Conservation (phyloP, 177 flowering plant genomes). For the Telopea speciosissima region DNA sequence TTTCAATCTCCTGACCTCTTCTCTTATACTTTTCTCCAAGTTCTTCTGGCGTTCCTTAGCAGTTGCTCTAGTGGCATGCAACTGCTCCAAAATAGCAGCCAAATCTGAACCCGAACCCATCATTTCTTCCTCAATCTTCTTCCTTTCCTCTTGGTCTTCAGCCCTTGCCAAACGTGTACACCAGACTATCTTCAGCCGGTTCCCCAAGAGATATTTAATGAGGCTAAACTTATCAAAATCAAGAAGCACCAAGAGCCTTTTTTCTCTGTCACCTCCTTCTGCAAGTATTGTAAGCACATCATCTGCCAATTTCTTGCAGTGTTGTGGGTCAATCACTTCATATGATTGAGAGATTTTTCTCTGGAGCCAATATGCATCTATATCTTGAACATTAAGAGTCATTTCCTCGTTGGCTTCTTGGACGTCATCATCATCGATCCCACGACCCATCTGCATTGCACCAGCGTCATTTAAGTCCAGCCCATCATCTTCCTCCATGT, state of each 20-base stretch:
- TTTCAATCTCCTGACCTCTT: constrained; percentile 86
- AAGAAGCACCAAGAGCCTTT: constrained; percentile 14
- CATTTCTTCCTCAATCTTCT: constrained; percentile 90
- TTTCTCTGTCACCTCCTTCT: constrained; percentile 83
- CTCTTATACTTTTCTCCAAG: constrained; percentile 89
- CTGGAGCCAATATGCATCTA: constrained; percentile 98
- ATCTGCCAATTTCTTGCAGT: constrained; percentile 85
- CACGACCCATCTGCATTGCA: constrained; percentile 93
- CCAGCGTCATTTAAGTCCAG: constrained; percentile 43
- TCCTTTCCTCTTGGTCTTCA: constrained; percentile 79
- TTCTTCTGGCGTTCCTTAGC: constrained; percentile 90
- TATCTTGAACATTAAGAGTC: constrained; percentile 82
- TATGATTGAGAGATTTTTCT: constrained; percentile 87
- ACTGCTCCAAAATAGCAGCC: constrained; percentile 75
- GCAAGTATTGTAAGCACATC: constrained; percentile 84
- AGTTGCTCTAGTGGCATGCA: constrained; percentile 91
- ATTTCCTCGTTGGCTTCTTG: constrained; percentile 71
- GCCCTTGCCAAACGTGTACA: constrained; percentile 94
- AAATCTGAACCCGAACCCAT: constrained; percentile 52
- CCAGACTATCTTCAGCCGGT: constrained; percentile 86
- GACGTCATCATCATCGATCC: constrained; percentile 80
- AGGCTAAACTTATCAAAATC: constrained; percentile 77
- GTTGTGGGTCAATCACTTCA: constrained; percentile 82
- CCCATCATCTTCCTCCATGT: constrained; percentile 76
- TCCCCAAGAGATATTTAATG: constrained; percentile 60